Evolutionary conservation across 148 eudicot species (phyloP), one percentile per base, ranked within the genome.

Genomic region (Pharnaceum exiguum): DNA sequence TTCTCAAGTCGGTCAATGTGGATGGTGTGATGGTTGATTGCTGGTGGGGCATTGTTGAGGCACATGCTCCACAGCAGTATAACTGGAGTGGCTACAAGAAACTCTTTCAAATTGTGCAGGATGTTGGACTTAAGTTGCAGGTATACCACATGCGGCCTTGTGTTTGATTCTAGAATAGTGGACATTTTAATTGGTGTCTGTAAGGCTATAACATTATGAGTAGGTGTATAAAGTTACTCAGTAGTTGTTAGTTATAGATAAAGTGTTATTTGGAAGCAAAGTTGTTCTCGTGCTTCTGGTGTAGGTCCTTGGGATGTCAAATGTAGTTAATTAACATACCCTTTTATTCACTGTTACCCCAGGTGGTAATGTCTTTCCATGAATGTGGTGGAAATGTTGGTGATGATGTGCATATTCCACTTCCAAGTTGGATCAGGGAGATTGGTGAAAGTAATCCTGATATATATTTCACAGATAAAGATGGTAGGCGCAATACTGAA

Each of bases 11-110:
- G n/a, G 62, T 71, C 43, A 75, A 82, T 48, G 81, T 87, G 63
- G 97, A 91, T 71, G 97, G 97, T 19, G 74, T 91, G 28, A 82
- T 87, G 97, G 87, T 91, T 62, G 93, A 91, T 69, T 87, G 96
- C 76, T 90, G 97, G 97, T 87, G 95, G 97, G 97, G 97, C 13
- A 87, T 90, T 51, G 97, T 90, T 9, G 97, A 90, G 79, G 74
- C 79, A 47, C 66, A 73, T 48, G 75, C 66, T 48, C 93, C 97
- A 5, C 95, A 80, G 38, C 69, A 71, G 38, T 90, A 90, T 60
- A 77, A 80, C 45, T 90, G 97, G 97, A 72, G 65, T 38, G 97
- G 93, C 62, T 90, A 90, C 68, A 82, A 62, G 73, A 71, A 55
- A 53, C 77, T 90, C 12, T 90, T 87, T 67, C 77, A 73, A 58